phyloP scores from a whole-genome alignment of 192 early-diverging fungal species.

The Dispira parvispora region DNA sequence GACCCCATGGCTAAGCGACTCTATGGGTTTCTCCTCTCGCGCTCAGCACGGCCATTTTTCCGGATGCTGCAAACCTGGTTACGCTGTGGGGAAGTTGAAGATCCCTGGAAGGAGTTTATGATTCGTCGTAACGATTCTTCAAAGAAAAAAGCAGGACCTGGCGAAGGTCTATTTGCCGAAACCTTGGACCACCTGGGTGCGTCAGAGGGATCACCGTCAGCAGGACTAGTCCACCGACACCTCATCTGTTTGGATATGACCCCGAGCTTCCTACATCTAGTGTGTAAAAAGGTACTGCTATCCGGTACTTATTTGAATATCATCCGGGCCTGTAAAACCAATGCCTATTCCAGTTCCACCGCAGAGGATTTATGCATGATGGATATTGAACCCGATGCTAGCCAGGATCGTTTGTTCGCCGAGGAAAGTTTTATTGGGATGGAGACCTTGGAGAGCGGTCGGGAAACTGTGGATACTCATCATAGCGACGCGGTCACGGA shows the following conservation, averaged over 20 bases:
- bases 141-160: conserved; percentile 30
- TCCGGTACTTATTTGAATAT: conserved; percentile 96
- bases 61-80: conserved; percentile 79
- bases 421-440: conserved; percentile 10
- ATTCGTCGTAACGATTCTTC: conserved; percentile 64
- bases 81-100: conserved; percentile 71
- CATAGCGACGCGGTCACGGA: not conserved
- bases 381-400: not conserved
- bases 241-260: conserved; percentile 16
- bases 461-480: not conserved
- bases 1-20: conserved; percentile 56
- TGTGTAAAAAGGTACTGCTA: conserved; percentile 62
- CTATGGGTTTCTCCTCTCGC: conserved; percentile 60
- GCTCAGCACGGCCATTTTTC: conserved; percentile 67
- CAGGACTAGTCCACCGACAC: not conserved
- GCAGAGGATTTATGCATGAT: not conserved
- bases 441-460: not conserved
- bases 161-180: conserved; percentile 26
- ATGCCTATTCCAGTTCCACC: not conserved
- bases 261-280: conserved; percentile 63
- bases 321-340: conserved; percentile 62
- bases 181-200: not conserved
- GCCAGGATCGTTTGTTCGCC: not conserved
- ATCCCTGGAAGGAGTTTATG: conserved; percentile 87
- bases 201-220: no score